Percentiles rank a stretch among this genome's conserved stretches.
These are phyloP conservation scores for Pseudozyma pruni DNA, from an alignment of 1,284 basidiomycete species.

Conservation along the genomic window DNA sequence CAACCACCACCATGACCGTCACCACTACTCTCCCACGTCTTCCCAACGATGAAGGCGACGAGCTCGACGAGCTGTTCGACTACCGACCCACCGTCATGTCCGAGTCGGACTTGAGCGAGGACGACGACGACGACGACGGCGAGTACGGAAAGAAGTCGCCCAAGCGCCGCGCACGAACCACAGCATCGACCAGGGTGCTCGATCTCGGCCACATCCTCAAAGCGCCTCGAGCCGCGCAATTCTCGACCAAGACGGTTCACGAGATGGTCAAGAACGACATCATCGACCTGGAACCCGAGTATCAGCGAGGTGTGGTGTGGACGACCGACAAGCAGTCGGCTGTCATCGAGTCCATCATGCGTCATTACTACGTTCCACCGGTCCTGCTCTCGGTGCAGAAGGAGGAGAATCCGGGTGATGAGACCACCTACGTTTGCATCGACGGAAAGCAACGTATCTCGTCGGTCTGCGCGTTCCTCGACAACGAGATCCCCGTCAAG, in stretches of 20 bases:
- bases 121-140: conserved; percentile 18
- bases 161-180: conserved; percentile 5
- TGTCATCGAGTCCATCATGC: conserved; percentile 55
- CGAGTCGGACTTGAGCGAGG: conserved; percentile 17
- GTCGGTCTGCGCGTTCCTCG: conserved; percentile 45
- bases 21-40: not conserved
- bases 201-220: conserved; percentile 38
- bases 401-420: conserved; percentile 7
- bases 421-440: conserved; percentile 44
- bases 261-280: conserved; percentile 36
- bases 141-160: conserved; percentile 5
- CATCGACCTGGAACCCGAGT: conserved; percentile 56
- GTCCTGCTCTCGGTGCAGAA: conserved; percentile 43
- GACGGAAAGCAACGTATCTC: conserved; percentile 58
- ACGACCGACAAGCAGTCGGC: conserved; percentile 45
- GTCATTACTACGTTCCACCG: conserved; percentile 57
- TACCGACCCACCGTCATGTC: conserved; percentile 8
- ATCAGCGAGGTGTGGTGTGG: conserved; percentile 58
- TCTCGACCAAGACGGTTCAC: conserved; percentile 29
- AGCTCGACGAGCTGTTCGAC: conserved; percentile 46
- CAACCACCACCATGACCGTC: no score
- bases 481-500: conserved; percentile 43
- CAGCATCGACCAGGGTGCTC: conserved; percentile 50
- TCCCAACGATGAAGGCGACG: conserved; percentile 12
- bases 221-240: conserved; percentile 31